Conservation (phyloP, 2,329 filamentous ascomycete genomes). For the Nectriaceae sp. region DNA sequence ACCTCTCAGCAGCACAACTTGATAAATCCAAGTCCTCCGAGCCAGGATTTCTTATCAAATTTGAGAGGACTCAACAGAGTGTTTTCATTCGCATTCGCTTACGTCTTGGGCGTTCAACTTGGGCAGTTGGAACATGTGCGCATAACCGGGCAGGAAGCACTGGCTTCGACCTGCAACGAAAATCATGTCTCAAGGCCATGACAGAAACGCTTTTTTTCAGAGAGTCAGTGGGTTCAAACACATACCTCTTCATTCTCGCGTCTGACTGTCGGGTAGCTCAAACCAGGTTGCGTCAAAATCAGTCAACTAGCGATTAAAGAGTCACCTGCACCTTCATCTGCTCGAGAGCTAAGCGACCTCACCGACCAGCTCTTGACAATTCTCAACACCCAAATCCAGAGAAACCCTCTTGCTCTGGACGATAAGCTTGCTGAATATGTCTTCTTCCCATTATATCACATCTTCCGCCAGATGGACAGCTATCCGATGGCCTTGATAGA, state of each 20-base stretch:
- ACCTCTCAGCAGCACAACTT: too few relatives aligned
- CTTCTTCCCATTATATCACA: conserved; percentile 89
- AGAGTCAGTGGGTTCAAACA: conserved; percentile 18
- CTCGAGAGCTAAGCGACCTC: conserved; percentile 48
- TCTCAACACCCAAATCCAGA: conserved; percentile 45
- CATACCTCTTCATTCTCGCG: neutral
- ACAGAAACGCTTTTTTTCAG: conserved; percentile 35
- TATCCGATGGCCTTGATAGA: conserved; percentile 76
- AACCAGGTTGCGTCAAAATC: conserved; percentile 62
- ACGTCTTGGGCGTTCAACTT: conserved; percentile 4
- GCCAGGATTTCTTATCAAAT: too few relatives aligned
- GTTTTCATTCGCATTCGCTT: conserved; percentile 18
- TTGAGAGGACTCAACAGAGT: too few relatives aligned
- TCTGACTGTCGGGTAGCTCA: conserved; percentile 48
- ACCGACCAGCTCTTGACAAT: conserved; percentile 47
- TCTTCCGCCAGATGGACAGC: conserved; percentile 74
- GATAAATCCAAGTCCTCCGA: too few relatives aligned
- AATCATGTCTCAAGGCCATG: conserved; percentile 20
- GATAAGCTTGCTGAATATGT: conserved; percentile 88
- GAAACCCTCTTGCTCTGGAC: conserved; percentile 61
- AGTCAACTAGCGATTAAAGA: conserved; percentile 58
- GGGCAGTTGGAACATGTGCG: conserved; percentile 22
- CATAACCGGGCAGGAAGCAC: conserved; percentile 19
- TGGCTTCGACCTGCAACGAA: conserved; percentile 28
- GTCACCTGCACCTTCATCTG: conserved; percentile 41